These are phyloP conservation scores for Zasmidium cellare DNA, from an alignment of 2,329 filamentous ascomycete genomes.

Conservation along the genomic window DNA sequence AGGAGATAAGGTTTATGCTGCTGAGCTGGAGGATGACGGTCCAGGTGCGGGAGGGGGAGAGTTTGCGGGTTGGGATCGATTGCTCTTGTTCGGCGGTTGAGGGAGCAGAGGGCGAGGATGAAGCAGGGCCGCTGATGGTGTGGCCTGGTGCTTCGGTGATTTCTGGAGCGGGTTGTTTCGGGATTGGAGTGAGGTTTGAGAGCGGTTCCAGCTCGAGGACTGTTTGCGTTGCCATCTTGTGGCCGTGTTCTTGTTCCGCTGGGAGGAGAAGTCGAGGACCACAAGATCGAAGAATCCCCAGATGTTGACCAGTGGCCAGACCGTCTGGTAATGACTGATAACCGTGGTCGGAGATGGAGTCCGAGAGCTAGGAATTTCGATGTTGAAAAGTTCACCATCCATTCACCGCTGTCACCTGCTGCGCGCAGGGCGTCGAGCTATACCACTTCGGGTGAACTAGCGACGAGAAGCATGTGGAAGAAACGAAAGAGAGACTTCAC, in stretches of 20 bases:
- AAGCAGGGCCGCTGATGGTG: neutral
- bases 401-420: neutral
- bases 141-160: neutral
- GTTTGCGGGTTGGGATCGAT: neutral
- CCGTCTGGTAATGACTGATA: too few relatives aligned
- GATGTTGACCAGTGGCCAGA: too few relatives aligned
- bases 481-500: too few relatives aligned
- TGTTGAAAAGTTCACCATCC: neutral
- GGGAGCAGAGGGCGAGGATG: neutral
- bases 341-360: too few relatives aligned
- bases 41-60: conserved; percentile 16
- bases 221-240: conserved; percentile 1
- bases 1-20: conserved; percentile 22
- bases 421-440: neutral
- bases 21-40: conserved; percentile 22
- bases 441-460: neutral
- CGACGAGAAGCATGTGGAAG: neutral
- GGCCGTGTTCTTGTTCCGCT: too few relatives aligned
- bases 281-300: too few relatives aligned
- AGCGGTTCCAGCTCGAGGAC: neutral
- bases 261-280: neutral
- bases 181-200: neutral
- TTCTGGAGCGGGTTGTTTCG: neutral
- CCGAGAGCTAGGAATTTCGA: neutral
- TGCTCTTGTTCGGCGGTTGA: neutral